phyloP scores from a whole-genome alignment of 495 filamentous ascomycete species.

The Penicillium steckii region DNA sequence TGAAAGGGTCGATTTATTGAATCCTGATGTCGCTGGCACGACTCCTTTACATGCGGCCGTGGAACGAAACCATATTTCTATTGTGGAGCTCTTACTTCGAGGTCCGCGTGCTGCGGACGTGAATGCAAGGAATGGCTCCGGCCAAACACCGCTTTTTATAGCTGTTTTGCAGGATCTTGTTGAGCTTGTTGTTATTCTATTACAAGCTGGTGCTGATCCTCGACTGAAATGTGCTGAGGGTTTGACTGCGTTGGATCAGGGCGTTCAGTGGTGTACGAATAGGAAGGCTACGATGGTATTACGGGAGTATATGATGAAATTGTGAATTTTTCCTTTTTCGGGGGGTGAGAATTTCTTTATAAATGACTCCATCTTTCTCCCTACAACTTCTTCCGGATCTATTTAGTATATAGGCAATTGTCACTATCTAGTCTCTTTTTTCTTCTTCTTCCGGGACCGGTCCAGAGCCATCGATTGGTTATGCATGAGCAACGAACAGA shows the following conservation, averaged over 20 bases:
- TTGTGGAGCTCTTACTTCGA: conserved; percentile 3
- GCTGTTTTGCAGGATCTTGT: conserved; percentile 18
- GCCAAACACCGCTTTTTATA: conserved; percentile 18
- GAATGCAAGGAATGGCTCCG: conserved; percentile 20
- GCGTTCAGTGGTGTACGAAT: background rate
- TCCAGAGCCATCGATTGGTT: background rate
- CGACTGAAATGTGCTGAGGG: background rate
- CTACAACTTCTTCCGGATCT: no score
- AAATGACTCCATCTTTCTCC: no score
- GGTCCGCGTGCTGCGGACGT: background rate
- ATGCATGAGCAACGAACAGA: background rate
- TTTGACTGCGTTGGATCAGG: conserved; percentile 4
- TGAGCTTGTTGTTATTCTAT: conserved; percentile 16
- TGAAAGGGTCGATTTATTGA: conserved; percentile 19
- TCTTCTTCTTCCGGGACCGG: background rate
- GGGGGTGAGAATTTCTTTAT: no score
- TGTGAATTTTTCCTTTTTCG: no score
- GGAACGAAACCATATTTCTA: background rate
- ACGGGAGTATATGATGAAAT: background rate
- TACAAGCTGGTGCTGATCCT: conserved; percentile 15
- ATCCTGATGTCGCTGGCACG: conserved; percentile 17
- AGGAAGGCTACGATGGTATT: background rate
- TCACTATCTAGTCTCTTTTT: background rate
- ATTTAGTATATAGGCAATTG: no score
- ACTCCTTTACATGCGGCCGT: conserved; percentile 19